phyloP scores from a whole-genome alignment of 768 basidiomycete species.

The Leccinum aurantiacum region DNA sequence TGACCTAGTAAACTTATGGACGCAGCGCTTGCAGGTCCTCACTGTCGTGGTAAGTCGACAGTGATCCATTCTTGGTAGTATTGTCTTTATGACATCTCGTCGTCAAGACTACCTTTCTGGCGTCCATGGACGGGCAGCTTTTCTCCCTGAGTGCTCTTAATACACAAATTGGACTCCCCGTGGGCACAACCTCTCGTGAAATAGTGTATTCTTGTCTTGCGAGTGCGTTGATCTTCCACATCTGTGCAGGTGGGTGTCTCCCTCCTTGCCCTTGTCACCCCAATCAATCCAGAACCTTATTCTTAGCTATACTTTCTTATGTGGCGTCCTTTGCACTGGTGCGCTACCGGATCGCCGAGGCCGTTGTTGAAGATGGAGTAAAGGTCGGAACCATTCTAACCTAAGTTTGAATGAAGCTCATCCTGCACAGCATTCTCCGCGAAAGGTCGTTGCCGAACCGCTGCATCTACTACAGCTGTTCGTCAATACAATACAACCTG shows the following conservation, averaged over 20 bases:
- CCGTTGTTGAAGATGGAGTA: conserved; percentile 9
- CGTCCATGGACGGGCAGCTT: conserved; percentile 28
- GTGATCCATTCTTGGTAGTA: background rate
- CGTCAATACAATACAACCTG: background rate
- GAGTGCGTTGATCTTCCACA: conserved; percentile 33
- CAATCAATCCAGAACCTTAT: background rate
- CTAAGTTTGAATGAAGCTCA: conserved; percentile 5
- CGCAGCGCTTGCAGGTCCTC: conserved; percentile 27
- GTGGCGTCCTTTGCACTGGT: conserved; percentile 30
- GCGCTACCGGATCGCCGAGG: conserved; percentile 28
- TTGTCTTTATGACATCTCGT: background rate
- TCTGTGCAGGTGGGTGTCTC: conserved; percentile 28
- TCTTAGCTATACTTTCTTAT: conserved; percentile 29
- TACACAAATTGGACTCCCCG: conserved; percentile 17
- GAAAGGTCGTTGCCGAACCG: conserved; percentile 18
- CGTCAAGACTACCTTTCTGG: conserved; percentile 30
- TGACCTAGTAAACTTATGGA: conserved; percentile 26
- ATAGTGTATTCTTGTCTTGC: conserved; percentile 30
- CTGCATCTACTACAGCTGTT: conserved; percentile 9
- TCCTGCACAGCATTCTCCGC: conserved; percentile 4
- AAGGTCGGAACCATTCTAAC: conserved; percentile 14
- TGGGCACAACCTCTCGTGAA: conserved; percentile 15
- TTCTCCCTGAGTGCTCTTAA: conserved; percentile 28
- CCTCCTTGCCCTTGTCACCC: background rate
- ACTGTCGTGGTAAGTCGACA: conserved; percentile 28